Evolutionary conservation across 176 grass and related monocot genomes (phyloP).

Genomic region (Chloris gayana): DNA sequence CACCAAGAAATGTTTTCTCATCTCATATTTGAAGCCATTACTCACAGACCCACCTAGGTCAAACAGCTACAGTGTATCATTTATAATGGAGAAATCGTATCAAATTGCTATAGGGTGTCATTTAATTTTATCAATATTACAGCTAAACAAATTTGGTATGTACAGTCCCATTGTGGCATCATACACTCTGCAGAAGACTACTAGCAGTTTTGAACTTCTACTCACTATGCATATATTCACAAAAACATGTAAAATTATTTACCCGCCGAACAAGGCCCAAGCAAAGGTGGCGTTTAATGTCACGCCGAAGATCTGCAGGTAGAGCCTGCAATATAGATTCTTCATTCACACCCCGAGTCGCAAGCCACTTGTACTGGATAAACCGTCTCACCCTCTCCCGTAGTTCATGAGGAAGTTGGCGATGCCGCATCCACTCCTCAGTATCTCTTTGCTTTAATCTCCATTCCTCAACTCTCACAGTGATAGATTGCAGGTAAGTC

Average conservation of each 20-base stretch:
- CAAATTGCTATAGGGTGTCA: neutral
- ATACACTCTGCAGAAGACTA: neutral
- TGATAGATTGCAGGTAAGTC: conserved; percentile 96
- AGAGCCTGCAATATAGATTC: conserved; percentile 78
- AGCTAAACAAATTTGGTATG: neutral
- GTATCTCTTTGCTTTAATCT: conserved; percentile 97
- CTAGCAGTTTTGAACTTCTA: conserved; percentile 1
- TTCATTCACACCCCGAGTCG: conserved; percentile 92
- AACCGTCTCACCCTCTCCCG: conserved; percentile 75
- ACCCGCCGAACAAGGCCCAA: conserved; percentile 92
- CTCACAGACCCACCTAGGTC: neutral
- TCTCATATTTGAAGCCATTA: neutral
- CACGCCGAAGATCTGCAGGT: conserved; percentile 84
- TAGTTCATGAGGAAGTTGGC: conserved; percentile 74
- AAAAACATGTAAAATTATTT: conserved; percentile 42
- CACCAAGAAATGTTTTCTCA: neutral
- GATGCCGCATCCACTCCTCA: conserved; percentile 98
- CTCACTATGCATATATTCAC: neutral
- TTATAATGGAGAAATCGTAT: neutral
- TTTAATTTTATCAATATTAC: neutral
- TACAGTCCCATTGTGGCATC: neutral
- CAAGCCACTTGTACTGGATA: conserved; percentile 97
- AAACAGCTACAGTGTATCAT: neutral
- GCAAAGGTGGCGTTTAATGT: conserved; percentile 95
- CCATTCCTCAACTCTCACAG: conserved; percentile 92